Evolutionary conservation across 2,329 filamentous ascomycete species (phyloP), one percentile per base, ranked within the genome.

Genomic region (Aspergillus neotritici): DNA sequence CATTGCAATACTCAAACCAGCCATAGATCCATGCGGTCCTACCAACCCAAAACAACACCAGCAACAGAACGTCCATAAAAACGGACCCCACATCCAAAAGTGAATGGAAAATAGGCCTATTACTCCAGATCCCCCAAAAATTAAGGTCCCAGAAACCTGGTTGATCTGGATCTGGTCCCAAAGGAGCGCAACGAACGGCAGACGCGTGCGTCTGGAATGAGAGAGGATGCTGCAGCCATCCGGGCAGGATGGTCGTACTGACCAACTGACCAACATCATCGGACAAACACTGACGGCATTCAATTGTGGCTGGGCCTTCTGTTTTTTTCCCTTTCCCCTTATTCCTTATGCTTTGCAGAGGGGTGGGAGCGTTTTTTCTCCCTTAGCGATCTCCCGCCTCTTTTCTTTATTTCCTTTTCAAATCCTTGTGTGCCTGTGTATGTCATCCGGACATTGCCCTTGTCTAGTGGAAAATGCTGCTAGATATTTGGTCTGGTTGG

Each of bases 221-320:
- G 45, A 44, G 43, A 38, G 38, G 31, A 42, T 37, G 44, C 50
- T 57, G 55, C 55, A 56, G 53, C 43, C 50, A 51, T 50, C 55
- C 55, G 53, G 39, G 34, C 40, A 37, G 8, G 42, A 48, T 40
- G 47, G 54, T 55, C 49, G 53, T 54, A 54, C 53, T 51, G 48
- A 33, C 15, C 16, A 25, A 54, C 53, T 51, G 48, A 33, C 46
- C 47, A 55, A 49, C 44, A 46, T 44, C 39, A 49, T 52, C 40
- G 34, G 46, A 52, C 53, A 55, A 55, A 55, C 51, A 55, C 49
- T 48, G 41, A 41, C 45, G 37, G 33, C 17, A 36, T 37, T 42
- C 31, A 42, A 40, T 31, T 34, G 34, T 32, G 37, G 28, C 30
- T 40, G 48, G 45, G 41, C 41, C 31, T 37, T 14, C 36, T 38